Base-by-base conservation (phyloP, 2,329 filamentous ascomycete species). In the Drechmeria coniospora region DNA sequence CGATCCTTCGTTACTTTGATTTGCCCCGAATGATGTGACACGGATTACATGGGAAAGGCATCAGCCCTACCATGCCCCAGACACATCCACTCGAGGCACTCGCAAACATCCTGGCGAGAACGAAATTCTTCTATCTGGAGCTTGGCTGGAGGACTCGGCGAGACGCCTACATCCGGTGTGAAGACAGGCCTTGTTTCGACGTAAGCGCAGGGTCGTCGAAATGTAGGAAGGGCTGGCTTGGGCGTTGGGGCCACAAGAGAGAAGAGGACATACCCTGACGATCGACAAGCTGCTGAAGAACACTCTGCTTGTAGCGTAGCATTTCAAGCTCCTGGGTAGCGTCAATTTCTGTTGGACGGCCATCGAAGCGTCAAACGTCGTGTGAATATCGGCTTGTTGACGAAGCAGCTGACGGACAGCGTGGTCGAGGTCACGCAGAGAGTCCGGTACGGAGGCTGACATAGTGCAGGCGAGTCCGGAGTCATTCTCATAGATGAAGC, bases 101-200 rank as follows among this genome's bases (percentile, higher is more conserved):
- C 67, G 47, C 66, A 70, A 37, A 61, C 61, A 40, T 71, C 67
- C 43, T 72, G 67, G 29, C 71, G 48, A 21, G 57, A 54, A 31
- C 67, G 57, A 15, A 67, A 67, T 44, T 72, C 68, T 45, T 72
- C 67, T 15, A 60, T 54, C 36, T 68, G 63, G 29, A 64, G 71
- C 30, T 68, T 46, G 35, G 56, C 49, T 15, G 60, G 57, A 26
- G 62, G 43, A 34, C 36, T 42, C 26, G 45, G 43, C 15, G 38
- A 22, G 30, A 45, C 39, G 35, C 44, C 45, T 50, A n/a, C n/a
- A n/a, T n/a, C n/a, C n/a, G n/a, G n/a, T n/a, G n/a, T n/a, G n/a
- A n/a, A n/a, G n/a, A n/a, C n/a, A n/a, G n/a, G n/a, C n/a, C n/a
- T n/a, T n/a, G n/a, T n/a, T n/a, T n/a, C n/a, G n/a, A n/a, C n/a